Percentiles rank a stretch among this genome's conserved stretches.
These are phyloP conservation scores for Eimeria falciformis DNA, from an alignment of 169 alveolate species.

Conservation along the genomic window DNA sequence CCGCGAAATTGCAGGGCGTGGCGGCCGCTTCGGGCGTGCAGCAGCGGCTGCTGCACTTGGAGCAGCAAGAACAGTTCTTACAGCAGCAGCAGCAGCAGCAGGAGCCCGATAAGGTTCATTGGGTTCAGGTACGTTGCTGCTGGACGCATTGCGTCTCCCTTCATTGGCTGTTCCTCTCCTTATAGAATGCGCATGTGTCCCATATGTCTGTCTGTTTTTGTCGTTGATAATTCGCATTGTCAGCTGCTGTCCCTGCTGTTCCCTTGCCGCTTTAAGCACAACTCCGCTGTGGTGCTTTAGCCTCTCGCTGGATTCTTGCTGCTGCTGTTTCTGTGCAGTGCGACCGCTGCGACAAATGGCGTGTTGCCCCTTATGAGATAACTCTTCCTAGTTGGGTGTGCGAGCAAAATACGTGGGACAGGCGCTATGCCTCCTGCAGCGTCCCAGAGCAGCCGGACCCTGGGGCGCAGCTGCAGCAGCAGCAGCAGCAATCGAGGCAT, in stretches of 20 bases:
- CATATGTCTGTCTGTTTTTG: not conserved
- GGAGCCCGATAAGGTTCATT: slow-evolving; percentile 35
- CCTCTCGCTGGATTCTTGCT: no score
- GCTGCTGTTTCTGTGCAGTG: slow-evolving; percentile 55
- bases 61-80: slow-evolving; percentile 61
- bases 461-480: slow-evolving; percentile 70
- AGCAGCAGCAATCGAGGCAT: not conserved
- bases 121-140: slow-evolving; percentile 55
- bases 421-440: slow-evolving; percentile 74
- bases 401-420: slow-evolving; percentile 75
- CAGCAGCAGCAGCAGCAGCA: slow-evolving; percentile 48
- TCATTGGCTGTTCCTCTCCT: no score
- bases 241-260: no score
- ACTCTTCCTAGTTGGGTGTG: slow-evolving; percentile 74
- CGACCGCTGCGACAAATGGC: slow-evolving; percentile 78
- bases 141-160: not conserved
- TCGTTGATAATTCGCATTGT: no score
- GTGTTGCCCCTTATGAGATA: slow-evolving; percentile 72
- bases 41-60: slow-evolving; percentile 68
- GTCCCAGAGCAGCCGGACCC: slow-evolving; percentile 73
- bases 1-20: slow-evolving; percentile 57
- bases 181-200: no score
- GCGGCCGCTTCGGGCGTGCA: slow-evolving; percentile 64
- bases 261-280: no score
- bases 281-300: no score